Evolutionary conservation across 257 asterid species (phyloP), one percentile per base, ranked within the genome.

Genomic region (Solanum habrochaites): DNA sequence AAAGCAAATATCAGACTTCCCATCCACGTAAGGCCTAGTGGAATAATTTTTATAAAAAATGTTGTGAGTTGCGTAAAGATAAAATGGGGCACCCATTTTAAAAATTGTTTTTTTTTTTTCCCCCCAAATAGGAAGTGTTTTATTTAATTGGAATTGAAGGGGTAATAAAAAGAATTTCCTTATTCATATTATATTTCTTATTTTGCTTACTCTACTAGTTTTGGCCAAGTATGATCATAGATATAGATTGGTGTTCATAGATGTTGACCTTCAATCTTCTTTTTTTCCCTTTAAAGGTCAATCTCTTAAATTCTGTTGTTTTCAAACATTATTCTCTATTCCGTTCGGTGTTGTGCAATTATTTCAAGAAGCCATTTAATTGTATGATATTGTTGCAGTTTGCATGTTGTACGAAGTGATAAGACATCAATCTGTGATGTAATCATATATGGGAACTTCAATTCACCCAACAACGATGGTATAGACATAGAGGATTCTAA

Each of bases 391-490:
- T 64, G 69, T 85, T 85, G 89, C 93, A 96, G 99, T 91, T 89
- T 97, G 92, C 99, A 95, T 90, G 88, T 97, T 13, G 99, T 97
- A 62, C 92, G 95, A 16, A 94, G 94, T 47, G 89, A 91, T 25
- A 91, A 93, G 91, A 95, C 96, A 47, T 89, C 93, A 6, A 94
- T 95, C 85, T 92, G 87, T 7, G 98, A 94, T 88, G 87, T 96
- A 84, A 89, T 93, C 1, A 97, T 97, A 82, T 86, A 83, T 11
- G 99, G 99, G 13, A 94, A 94, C 85, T 97, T 95, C 95, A 94
- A 94, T 87, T 91, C 96, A 4, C 99, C 99, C 2, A 97, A 97
- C 90, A 97, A 95, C 15, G 99, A 95, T 85, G 99, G 98, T 20
- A 97, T 97, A 39, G 99, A 95, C 39, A 91, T 97, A 25, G 97